Evolutionary conservation across 2,329 filamentous ascomycete species (phyloP), one percentile per base, ranked within the genome.

Genomic region (Didymella lethalis): DNA sequence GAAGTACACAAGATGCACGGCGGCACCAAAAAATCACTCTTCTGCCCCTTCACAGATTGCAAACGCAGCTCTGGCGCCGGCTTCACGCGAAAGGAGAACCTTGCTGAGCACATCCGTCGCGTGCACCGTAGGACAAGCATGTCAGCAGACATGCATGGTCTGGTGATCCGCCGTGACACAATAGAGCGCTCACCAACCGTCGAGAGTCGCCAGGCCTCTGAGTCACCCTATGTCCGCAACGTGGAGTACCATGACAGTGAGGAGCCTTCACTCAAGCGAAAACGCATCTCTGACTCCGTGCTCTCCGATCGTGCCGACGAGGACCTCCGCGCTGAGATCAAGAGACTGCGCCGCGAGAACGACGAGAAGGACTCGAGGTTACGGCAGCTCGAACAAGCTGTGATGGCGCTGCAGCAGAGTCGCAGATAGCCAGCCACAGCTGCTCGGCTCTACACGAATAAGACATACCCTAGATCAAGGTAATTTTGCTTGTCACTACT

Each of bases 1-100:
- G 94, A 98, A 78, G 94, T 98, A 0, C 94, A 98, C 77, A 88
- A 89, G 76, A 92, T 94, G 79, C 90, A 96, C 69, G 91, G 92
- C 54, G 93, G 92, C 1, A 92, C 93, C 10, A 93, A 93, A 75
- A 93, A 96, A 63, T 89, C 90, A 2, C 85, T 96, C 54, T 91
- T 92, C 81, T 98, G 94, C 71, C 93, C 93, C 0, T 90, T 94
- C 70, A 78, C 83, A 36, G 92, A 92, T 73, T 98, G 94, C 84
- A 97, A 97, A 76, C 90, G 94, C 36, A 91, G 93, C 71, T 88
- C 87, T 0, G 93, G 92, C 62, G 91, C 92, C 70, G 93, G 93
- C 23, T 98, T 98, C 76, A 96, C 93, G 8, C 88, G 94, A 48
- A 91, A 93, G 72, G 94, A 98, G 79, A 98, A 98, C 70, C 83